A percentile compares a stretch with the other conserved stretches of the same genome.
Conservation (phyloP, 192 early-diverging fungal species). For the Linnemannia zychae region DNA sequence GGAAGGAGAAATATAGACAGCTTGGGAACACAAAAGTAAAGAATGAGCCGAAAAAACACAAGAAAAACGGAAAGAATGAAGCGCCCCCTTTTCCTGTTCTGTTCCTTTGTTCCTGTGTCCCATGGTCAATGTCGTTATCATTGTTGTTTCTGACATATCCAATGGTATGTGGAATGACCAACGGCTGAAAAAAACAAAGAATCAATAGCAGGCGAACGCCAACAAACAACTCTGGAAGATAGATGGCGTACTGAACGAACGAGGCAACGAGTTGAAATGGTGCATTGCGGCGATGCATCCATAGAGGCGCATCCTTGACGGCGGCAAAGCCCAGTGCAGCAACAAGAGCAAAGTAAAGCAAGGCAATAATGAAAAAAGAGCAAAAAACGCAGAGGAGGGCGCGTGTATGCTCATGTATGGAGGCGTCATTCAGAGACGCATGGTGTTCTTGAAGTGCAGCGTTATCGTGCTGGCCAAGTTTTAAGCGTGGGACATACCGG, state of each 20-base stretch:
- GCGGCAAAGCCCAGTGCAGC: neutral
- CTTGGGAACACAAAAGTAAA: neutral
- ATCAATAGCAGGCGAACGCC: neutral
- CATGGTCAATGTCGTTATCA: no score
- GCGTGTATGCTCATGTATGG: neutral
- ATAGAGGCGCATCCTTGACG: neutral
- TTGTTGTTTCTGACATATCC: neutral
- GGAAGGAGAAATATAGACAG: neutral
- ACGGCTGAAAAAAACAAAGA: neutral
- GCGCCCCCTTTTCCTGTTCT: neutral
- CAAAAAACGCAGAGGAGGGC: neutral
- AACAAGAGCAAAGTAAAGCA: neutral
- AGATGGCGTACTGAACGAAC: neutral
- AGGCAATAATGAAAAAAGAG: neutral
- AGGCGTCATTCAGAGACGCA: neutral
- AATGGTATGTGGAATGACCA: neutral
- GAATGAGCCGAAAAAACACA: neutral
- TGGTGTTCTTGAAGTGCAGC: neutral
- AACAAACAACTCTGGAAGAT: neutral
- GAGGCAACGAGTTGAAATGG: no score
- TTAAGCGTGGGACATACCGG: constrained; percentile 25
- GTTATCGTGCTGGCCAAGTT: neutral
- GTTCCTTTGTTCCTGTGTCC: neutral
- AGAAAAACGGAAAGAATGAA: neutral
- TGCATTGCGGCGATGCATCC: neutral